Evolutionary conservation across 2,329 filamentous ascomycete genomes (phyloP).

Genomic region (Talaromyces sp.): DNA sequence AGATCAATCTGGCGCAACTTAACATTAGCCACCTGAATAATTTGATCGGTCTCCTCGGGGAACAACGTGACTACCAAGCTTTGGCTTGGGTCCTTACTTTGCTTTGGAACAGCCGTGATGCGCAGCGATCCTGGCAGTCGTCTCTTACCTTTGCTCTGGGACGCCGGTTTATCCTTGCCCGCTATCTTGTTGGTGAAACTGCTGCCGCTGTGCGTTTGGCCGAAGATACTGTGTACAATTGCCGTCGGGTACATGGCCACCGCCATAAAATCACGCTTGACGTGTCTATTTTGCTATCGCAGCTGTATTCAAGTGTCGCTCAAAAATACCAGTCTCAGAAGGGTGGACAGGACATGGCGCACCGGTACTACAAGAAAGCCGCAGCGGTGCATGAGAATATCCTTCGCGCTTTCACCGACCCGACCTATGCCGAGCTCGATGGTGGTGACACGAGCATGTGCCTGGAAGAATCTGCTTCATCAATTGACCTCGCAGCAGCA

Average conservation of each 20-base stretch:
- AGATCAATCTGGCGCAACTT: constrained; percentile 40
- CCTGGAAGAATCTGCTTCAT: constrained; percentile 17
- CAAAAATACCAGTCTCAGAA: constrained; percentile 29
- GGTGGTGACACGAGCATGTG: constrained; percentile 18
- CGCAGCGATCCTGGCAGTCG: constrained; percentile 36
- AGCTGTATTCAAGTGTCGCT: constrained; percentile 42
- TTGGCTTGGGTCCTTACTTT: constrained; percentile 36
- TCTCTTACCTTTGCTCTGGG: constrained; percentile 45
- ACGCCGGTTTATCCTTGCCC: constrained; percentile 44
- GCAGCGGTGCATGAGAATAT: constrained; percentile 33
- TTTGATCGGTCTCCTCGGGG: constrained; percentile 38
- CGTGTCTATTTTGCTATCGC: constrained; percentile 43
- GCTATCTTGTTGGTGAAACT: constrained; percentile 43
- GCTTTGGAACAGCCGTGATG: constrained; percentile 42
- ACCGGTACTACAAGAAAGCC: constrained; percentile 35
- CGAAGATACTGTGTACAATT: constrained; percentile 52
- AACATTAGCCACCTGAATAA: constrained; percentile 36
- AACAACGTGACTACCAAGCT: constrained; percentile 40
- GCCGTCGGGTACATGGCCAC: constrained; percentile 46
- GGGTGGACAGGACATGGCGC: constrained; percentile 26
- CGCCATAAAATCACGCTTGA: constrained; percentile 43
- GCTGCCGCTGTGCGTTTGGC: constrained; percentile 42
- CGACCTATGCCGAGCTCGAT: constrained; percentile 24
- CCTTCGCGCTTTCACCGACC: constrained; percentile 30
- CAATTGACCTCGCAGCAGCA: constrained; percentile 17